Conservation (phyloP, 805 yeast species). For the Ogataea neopini region DNA sequence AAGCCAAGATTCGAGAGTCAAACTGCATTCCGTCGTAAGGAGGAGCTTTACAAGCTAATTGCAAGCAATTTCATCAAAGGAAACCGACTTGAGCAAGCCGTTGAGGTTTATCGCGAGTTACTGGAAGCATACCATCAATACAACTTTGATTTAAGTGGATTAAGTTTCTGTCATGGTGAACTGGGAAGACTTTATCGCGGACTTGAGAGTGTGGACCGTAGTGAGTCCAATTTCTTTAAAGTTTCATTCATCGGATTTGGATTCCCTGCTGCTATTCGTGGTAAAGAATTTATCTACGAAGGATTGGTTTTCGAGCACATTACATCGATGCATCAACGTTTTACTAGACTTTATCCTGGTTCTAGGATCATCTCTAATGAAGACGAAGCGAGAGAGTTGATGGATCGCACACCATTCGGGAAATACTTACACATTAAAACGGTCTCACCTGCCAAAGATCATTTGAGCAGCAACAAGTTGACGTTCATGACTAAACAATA, state of each 20-base stretch:
- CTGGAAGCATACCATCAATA: constrained; percentile 70
- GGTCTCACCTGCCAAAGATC: constrained; percentile 66
- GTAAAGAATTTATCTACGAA: constrained; percentile 77
- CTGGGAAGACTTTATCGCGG: constrained; percentile 67
- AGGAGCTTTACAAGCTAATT: constrained; percentile 64
- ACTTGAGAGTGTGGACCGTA: constrained; percentile 67
- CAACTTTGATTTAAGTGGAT: constrained; percentile 73
- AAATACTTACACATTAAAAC: constrained; percentile 69
- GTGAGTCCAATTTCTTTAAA: constrained; percentile 75
- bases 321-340: constrained; percentile 75
- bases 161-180: constrained; percentile 68
- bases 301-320: constrained; percentile 88
- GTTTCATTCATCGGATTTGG: constrained; percentile 83
- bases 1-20: constrained; percentile 80
- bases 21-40: constrained; percentile 78
- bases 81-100: constrained; percentile 74
- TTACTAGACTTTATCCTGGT: constrained; percentile 77
- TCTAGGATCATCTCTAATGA: constrained; percentile 64
- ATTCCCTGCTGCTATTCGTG: constrained; percentile 75
- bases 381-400: constrained; percentile 52
- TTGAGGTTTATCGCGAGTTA: constrained; percentile 74
- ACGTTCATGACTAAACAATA: constrained; percentile 69
- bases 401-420: constrained; percentile 60
- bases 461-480: constrained; percentile 37
- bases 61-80: constrained; percentile 72